These are phyloP conservation scores for Rhytidiadelphus loreus DNA, from an alignment of 225 moss, liverwort and hornwort genomes.

Conservation along the genomic window DNA sequence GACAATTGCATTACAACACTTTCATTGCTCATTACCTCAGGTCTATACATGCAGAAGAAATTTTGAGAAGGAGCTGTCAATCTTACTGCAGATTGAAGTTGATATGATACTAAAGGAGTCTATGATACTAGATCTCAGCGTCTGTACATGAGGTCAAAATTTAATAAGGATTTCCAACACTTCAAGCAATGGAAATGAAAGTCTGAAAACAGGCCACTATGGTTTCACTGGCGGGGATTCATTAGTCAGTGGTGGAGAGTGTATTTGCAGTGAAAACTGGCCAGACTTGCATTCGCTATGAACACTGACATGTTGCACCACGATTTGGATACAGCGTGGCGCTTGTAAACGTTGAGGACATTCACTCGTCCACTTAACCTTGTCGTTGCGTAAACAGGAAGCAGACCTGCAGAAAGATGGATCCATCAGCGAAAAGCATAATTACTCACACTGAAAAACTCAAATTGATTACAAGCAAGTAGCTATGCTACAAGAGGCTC, in stretches of 20 bases:
- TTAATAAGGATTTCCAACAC: not conserved
- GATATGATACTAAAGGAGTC: not conserved
- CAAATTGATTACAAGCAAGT: not conserved
- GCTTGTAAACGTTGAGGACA: conserved; percentile 40
- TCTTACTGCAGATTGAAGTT: not conserved
- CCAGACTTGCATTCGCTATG: conserved; percentile 19
- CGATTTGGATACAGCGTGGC: conserved; percentile 33
- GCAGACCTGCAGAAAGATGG: conserved; percentile 4
- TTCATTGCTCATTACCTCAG: not conserved
- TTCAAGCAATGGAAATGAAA: not conserved
- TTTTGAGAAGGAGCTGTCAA: not conserved
- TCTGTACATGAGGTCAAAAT: not conserved
- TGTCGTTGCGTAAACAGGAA: conserved; percentile 31
- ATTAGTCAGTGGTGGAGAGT: not conserved
- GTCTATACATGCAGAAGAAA: not conserved
- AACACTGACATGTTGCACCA: conserved; percentile 37
- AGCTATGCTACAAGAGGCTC: not conserved
- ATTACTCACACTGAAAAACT: not conserved
- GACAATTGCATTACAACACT: not conserved
- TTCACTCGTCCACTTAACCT: conserved; percentile 29
- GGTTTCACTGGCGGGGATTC: not conserved
- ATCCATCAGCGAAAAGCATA: not conserved
- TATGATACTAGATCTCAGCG: not conserved
- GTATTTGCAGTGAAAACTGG: conserved; percentile 25
- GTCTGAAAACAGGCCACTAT: not conserved